phyloP scores from a whole-genome alignment of 352 stramenopile species.

The Globisporangium perplexum region DNA sequence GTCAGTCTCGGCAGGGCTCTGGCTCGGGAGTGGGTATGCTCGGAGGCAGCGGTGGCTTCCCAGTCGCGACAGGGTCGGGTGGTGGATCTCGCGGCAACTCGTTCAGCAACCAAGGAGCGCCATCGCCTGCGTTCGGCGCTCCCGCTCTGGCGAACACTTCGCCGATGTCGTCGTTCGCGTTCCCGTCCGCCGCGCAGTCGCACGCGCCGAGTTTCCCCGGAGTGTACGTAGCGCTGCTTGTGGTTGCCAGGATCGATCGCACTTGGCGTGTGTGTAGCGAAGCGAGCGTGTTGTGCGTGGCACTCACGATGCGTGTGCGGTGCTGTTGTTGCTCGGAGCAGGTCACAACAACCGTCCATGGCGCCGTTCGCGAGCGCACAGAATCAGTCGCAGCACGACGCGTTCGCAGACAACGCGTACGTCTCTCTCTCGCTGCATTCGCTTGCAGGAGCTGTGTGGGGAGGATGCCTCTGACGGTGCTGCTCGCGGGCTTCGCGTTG shows the following conservation, averaged over 20 bases:
- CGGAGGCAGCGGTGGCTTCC: constrained; percentile 8
- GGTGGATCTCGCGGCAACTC: constrained; percentile 31
- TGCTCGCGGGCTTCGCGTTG: neutral
- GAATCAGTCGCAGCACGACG: constrained; percentile 20
- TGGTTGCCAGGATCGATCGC: too few relatives aligned
- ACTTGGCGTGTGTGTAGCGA: too few relatives aligned
- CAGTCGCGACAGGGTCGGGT: constrained; percentile 4
- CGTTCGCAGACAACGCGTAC: constrained; percentile 45
- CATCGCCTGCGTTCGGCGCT: constrained; percentile 19
- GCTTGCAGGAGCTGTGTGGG: neutral
- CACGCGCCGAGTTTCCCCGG: constrained; percentile 1
- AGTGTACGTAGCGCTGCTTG: constrained; percentile 3
- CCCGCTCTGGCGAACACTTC: constrained; percentile 2
- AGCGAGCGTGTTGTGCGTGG: neutral
- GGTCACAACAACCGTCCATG: constrained; percentile 22
- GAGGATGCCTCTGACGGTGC: neutral
- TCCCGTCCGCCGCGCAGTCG: constrained; percentile 2
- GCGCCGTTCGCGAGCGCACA: constrained; percentile 35
- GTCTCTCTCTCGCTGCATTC: neutral
- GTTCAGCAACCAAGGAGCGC: constrained; percentile 18
- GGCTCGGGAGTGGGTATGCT: constrained; percentile 6
- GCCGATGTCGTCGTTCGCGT: constrained; percentile 12
- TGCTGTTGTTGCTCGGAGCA: neutral
- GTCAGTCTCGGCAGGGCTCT: constrained; percentile 5
- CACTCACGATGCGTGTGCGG: neutral